Conservation (phyloP, 1,139 yeast species). For the Lodderomyces parapsilosis region DNA sequence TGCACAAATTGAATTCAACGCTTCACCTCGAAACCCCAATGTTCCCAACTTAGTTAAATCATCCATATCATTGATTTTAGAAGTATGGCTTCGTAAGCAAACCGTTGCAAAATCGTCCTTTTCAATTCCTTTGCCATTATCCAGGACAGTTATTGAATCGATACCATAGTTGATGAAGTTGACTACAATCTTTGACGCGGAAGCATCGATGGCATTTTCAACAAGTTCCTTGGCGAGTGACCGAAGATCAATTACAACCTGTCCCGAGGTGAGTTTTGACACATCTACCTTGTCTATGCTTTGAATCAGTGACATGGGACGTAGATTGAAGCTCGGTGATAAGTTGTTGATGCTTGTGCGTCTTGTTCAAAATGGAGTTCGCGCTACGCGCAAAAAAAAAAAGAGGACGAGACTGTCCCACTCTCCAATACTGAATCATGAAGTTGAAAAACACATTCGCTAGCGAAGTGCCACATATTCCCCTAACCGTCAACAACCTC, state of each 20-base stretch:
- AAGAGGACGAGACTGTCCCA: not conserved
- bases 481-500: slow-evolving; percentile 28
- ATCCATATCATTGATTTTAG: slow-evolving; percentile 62
- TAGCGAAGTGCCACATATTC: slow-evolving; percentile 9
- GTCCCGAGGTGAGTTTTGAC: slow-evolving; percentile 85
- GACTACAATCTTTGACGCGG: slow-evolving; percentile 64
- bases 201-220: slow-evolving; percentile 85
- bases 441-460: slow-evolving; percentile 1
- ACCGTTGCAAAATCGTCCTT: slow-evolving; percentile 56
- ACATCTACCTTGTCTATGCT: slow-evolving; percentile 50
- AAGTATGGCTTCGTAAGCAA: slow-evolving; percentile 76
- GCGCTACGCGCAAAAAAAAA: not conserved
- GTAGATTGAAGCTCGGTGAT: not conserved
- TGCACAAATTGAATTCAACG: slow-evolving; percentile 70
- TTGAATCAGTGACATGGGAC: slow-evolving; percentile 19
- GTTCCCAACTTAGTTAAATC: slow-evolving; percentile 56
- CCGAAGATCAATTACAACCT: slow-evolving; percentile 77
- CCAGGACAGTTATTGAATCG: slow-evolving; percentile 67
- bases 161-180: slow-evolving; percentile 69
- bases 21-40: slow-evolving; percentile 85
- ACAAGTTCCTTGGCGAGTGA: slow-evolving; percentile 82
- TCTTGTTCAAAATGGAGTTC: not conserved
- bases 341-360: not conserved
- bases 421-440: not conserved
- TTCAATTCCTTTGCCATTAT: slow-evolving; percentile 76